Evolutionary conservation across 139 green algal genomes (phyloP).

Genomic region (Haematococcus sp.): DNA sequence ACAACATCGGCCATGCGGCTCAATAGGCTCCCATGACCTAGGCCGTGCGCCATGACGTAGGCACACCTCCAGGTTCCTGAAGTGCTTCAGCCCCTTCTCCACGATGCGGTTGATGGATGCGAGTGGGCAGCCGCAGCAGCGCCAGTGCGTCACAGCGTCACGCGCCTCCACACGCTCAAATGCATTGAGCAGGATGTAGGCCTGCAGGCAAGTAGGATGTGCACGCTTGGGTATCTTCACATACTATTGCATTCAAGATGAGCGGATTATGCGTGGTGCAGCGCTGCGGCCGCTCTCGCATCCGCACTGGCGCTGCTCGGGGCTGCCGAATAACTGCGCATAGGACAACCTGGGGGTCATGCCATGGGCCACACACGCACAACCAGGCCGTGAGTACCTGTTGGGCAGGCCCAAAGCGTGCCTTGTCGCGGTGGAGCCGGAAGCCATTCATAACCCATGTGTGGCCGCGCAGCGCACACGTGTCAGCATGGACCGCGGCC

Average conservation of each 20-base stretch:
- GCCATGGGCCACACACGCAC: too few relatives aligned
- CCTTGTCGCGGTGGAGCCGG: slow-evolving; percentile 33
- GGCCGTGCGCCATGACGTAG: too few relatives aligned
- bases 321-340: too few relatives aligned
- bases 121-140: slow-evolving; percentile 28
- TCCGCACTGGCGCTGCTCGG: too few relatives aligned
- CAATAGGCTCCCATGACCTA: too few relatives aligned
- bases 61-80: slow-evolving; percentile 11
- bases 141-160: not conserved
- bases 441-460: slow-evolving; percentile 40
- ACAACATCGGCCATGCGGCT: too few relatives aligned
- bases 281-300: too few relatives aligned
- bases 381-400: too few relatives aligned
- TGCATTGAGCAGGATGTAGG: slow-evolving; percentile 38
- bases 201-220: slow-evolving; percentile 6
- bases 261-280: too few relatives aligned
- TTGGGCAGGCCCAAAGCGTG: not conserved
- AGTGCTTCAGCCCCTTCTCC: slow-evolving; percentile 24
- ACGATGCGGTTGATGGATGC: slow-evolving; percentile 42
- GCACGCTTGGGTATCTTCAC: too few relatives aligned
- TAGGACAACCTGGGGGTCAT: too few relatives aligned
- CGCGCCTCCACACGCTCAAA: slow-evolving; percentile 19
- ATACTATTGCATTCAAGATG: too few relatives aligned
- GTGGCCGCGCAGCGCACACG: not conserved
- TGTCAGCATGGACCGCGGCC: slow-evolving; percentile 12